A percentile compares a stretch with the other conserved stretches of the same genome.
Evolutionary conservation across 2,329 filamentous ascomycete species (phyloP).

Genomic region (Parascedosporium putredinis): DNA sequence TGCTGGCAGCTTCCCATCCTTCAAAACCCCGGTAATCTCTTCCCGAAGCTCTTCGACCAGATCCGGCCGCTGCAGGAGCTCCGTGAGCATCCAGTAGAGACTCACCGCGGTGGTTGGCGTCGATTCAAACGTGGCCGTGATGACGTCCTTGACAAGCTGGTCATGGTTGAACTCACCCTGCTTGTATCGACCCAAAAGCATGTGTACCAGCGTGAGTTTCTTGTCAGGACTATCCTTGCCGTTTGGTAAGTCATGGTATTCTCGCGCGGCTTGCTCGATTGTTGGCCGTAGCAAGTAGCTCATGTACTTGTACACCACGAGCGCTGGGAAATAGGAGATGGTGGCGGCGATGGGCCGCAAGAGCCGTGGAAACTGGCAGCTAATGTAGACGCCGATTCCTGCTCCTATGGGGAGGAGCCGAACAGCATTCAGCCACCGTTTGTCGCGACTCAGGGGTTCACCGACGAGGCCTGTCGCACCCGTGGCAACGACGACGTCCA

Average conservation of each 20-base stretch:
- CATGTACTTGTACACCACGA: conserved; percentile 7
- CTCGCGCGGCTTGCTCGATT: background rate
- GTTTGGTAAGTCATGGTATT: background rate
- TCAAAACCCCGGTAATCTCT: conserved; percentile 27
- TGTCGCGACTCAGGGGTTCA: conserved; percentile 4
- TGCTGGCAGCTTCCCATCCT: conserved; percentile 13
- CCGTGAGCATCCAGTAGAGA: conserved; percentile 21
- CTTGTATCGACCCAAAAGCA: conserved; percentile 5
- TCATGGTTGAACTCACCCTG: conserved; percentile 2
- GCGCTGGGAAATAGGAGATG: conserved; percentile 3
- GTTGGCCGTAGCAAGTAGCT: conserved; percentile 4
- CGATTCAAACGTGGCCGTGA: conserved; percentile 10
- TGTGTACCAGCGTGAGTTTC: conserved; percentile 3
- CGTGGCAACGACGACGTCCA: conserved; percentile 4
- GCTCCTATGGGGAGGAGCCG: conserved; percentile 1
- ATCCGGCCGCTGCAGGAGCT: conserved; percentile 33
- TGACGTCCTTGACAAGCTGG: conserved; percentile 9
- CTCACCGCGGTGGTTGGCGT: conserved; percentile 8
- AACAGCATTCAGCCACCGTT: conserved; percentile 2
- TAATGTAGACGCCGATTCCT: conserved; percentile 4
- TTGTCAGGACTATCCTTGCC: background rate
- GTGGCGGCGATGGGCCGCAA: conserved; percentile 5
- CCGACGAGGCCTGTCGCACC: conserved; percentile 3
- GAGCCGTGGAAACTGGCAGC: conserved; percentile 2
- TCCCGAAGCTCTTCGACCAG: conserved; percentile 31